These are phyloP conservation scores for Cymbidium sinense DNA, from an alignment of 106 monocot species.

Conservation along the genomic window DNA sequence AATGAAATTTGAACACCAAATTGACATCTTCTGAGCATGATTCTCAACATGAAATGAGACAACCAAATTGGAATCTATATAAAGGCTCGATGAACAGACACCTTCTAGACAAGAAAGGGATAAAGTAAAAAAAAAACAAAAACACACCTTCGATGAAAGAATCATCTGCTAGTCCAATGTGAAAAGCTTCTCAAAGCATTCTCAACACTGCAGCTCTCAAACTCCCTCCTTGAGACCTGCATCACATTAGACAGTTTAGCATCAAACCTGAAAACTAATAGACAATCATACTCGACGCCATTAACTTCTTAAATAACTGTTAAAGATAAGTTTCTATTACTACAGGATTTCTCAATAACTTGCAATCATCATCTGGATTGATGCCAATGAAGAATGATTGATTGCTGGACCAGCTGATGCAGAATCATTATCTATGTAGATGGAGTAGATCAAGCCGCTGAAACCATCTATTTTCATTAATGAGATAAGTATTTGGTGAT, in stretches of 20 bases:
- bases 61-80: too few relatives aligned
- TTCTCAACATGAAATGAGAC: too few relatives aligned
- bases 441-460: neutral
- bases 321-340: too few relatives aligned
- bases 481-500: neutral
- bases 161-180: conserved; percentile 18
- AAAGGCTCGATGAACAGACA: too few relatives aligned
- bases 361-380: neutral
- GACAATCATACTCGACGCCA: too few relatives aligned
- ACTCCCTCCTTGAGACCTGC: conserved; percentile 44
- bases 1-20: too few relatives aligned
- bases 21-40: too few relatives aligned
- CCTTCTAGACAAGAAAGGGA: too few relatives aligned
- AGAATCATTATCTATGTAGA: neutral
- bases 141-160: conserved; percentile 9
- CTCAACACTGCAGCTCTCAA: conserved; percentile 23
- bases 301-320: too few relatives aligned
- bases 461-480: neutral
- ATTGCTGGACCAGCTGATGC: neutral
- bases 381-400: neutral
- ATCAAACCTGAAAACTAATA: conserved; percentile 55
- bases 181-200: conserved; percentile 17
- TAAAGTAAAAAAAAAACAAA: too few relatives aligned
- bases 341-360: too few relatives aligned
- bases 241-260: conserved; percentile 37